phyloP scores from a whole-genome alignment of 164 flowering plant genomes.

The Taxillus chinensis region DNA sequence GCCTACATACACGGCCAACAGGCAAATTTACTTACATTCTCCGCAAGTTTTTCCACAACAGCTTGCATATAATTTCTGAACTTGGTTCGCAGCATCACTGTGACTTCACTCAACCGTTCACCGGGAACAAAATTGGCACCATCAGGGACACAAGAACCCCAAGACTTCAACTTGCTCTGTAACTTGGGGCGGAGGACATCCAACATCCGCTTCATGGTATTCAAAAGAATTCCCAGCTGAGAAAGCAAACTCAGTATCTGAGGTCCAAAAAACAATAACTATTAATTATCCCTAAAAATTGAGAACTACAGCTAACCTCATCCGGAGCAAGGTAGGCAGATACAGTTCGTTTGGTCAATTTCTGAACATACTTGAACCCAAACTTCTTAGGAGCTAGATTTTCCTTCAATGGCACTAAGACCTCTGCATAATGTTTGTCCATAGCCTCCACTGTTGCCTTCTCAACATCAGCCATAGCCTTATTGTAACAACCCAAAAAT shows the following conservation, averaged over 20 bases:
- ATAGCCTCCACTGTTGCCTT: conserved; percentile 83
- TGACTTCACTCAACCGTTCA: conserved; percentile 83
- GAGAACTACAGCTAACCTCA: conserved; percentile 41
- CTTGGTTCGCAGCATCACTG: conserved; percentile 87
- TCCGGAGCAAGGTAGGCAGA: conserved; percentile 53
- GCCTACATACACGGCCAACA: not conserved
- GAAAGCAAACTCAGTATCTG: conserved; percentile 11
- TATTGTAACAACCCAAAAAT: conserved; percentile 9
- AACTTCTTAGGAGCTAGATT: conserved; percentile 61
- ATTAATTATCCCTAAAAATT: not conserved
- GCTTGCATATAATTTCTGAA: conserved; percentile 85
- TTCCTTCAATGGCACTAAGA: conserved; percentile 80
- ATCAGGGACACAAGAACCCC: conserved; percentile 77
- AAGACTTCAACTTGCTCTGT: conserved; percentile 63
- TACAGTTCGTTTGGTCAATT: conserved; percentile 60
- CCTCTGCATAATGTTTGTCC: conserved; percentile 89
- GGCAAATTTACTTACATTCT: conserved; percentile 51
- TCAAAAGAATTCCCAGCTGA: conserved; percentile 80
- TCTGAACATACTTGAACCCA: conserved; percentile 85
- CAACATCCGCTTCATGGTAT: conserved; percentile 88
- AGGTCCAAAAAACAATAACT: conserved; percentile 4
- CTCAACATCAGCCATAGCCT: conserved; percentile 91
- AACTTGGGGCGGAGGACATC: conserved; percentile 78
- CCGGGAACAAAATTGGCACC: conserved; percentile 66
- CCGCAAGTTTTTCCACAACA: conserved; percentile 74